phyloP scores from a whole-genome alignment of 2,329 filamentous ascomycete species.

The Cercospora sp. region DNA sequence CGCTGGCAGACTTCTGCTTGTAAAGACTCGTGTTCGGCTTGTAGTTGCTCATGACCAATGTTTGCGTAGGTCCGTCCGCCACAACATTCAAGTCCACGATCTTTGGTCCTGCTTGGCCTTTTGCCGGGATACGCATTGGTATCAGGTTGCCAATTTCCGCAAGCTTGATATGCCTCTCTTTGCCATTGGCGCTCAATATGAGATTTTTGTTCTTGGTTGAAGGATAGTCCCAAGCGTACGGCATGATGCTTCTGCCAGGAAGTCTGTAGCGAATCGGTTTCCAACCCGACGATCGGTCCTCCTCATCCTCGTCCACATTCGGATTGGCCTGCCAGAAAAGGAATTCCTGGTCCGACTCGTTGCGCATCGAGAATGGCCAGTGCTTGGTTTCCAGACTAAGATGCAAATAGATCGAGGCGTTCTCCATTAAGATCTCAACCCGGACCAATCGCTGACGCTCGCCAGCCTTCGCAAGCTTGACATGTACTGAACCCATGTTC shows the following conservation, averaged over 20 bases:
- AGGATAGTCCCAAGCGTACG: conserved; percentile 98
- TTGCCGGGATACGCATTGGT: conserved; percentile 76
- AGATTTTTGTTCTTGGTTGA: conserved; percentile 96
- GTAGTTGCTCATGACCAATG: conserved; percentile 90
- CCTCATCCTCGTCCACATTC: conserved; percentile 87
- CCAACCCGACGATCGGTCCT: conserved; percentile 79
- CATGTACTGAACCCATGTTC: conserved; percentile 85
- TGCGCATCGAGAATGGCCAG: conserved; percentile 98
- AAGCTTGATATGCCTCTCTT: conserved; percentile 88
- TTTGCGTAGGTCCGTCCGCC: conserved; percentile 93
- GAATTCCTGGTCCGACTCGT: conserved; percentile 95
- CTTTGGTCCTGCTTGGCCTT: conserved; percentile 67
- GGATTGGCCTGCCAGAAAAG: conserved; percentile 95
- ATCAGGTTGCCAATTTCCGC: conserved; percentile 95
- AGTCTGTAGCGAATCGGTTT: conserved; percentile 88
- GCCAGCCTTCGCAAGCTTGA: conserved; percentile 88
- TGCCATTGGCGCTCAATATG: conserved; percentile 74
- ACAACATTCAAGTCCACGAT: conserved; percentile 96
- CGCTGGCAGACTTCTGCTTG: conserved; percentile 59
- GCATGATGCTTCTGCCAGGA: conserved; percentile 95
- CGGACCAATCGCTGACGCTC: conserved; percentile 86
- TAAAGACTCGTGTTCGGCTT: conserved; percentile 91
- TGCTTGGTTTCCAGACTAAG: conserved; percentile 88
- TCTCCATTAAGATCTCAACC: conserved; percentile 86
- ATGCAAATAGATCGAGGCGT: conserved; percentile 89